These are phyloP conservation scores for Globisporangium yorkense DNA, from an alignment of 352 stramenopile species.

Conservation along the genomic window DNA sequence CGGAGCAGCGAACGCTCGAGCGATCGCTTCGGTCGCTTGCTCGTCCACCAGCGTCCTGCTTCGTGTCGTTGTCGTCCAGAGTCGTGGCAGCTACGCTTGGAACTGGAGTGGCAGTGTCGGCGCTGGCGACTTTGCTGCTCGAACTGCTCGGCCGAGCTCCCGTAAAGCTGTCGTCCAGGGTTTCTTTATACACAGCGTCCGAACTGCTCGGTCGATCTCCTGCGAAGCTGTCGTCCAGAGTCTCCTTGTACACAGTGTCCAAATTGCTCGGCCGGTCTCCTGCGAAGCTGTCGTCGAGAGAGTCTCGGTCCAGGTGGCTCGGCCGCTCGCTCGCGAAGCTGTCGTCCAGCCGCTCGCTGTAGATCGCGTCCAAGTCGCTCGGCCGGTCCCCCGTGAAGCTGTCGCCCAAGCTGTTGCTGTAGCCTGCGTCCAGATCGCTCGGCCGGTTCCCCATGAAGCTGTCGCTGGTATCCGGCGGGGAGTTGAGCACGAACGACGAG, in stretches of 20 bases:
- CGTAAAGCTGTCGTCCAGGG: conserved; percentile 8
- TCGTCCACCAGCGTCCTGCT: not conserved
- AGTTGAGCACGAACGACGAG: conserved; percentile 8
- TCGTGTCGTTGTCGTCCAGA: no score
- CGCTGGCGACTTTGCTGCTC: no score
- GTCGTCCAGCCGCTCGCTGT: not conserved
- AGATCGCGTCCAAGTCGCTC: not conserved
- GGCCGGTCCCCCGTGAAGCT: conserved; percentile 4
- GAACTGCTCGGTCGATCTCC: conserved; percentile 1
- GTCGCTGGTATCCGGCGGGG: not conserved
- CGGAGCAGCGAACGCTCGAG: not conserved
- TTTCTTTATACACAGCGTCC: not conserved
- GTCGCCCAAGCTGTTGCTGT: conserved; percentile 7
- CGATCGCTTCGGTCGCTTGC: not conserved
- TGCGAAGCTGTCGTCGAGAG: conserved; percentile 7
- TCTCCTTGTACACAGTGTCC: not conserved
- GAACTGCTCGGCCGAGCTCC: not conserved
- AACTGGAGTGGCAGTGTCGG: no score
- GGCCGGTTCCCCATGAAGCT: conserved; percentile 4
- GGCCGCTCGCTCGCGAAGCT: conserved; percentile 3
- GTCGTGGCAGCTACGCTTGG: no score
- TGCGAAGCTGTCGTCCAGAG: not conserved
- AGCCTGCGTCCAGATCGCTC: not conserved
- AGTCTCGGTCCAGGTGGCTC: not conserved
- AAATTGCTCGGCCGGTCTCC: not conserved